Evolutionary conservation across 148 eudicot species (phyloP).

Genomic region (Rhododendron williamsianum): DNA sequence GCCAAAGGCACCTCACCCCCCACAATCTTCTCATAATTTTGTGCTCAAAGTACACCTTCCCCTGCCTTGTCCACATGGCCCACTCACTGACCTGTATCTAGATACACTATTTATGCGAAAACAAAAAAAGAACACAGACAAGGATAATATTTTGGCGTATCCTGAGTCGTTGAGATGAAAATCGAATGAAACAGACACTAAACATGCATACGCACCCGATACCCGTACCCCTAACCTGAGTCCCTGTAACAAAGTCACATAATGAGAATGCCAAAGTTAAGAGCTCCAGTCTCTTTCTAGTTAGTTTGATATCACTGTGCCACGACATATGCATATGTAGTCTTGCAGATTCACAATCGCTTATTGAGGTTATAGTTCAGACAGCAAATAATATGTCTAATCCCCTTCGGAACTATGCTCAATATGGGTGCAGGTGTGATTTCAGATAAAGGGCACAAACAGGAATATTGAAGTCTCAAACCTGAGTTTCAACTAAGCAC

Average conservation of each 20-base stretch:
- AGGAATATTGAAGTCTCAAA: background rate
- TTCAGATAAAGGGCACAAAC: background rate
- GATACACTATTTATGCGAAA: background rate
- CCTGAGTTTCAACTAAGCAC: background rate
- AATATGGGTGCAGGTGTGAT: background rate
- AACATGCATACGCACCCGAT: background rate
- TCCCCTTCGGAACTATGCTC: background rate
- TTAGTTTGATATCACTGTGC: background rate
- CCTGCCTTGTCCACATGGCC: constrained; percentile 1
- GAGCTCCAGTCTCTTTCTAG: background rate
- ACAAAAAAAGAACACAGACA: background rate
- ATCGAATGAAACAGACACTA: background rate
- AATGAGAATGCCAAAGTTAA: background rate
- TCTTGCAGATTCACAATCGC: background rate
- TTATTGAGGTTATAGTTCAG: background rate
- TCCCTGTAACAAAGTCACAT: background rate
- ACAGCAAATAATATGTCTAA: background rate
- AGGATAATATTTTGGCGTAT: background rate
- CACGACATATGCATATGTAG: background rate
- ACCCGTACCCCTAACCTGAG: background rate
- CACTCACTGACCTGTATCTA: background rate
- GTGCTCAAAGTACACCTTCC: constrained; percentile 8
- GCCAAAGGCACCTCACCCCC: background rate
- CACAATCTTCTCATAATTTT: constrained; percentile 1
- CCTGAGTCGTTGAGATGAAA: background rate